phyloP scores from a whole-genome alignment of 148 eudicot genomes.

The Rhododendron mucronatum region DNA sequence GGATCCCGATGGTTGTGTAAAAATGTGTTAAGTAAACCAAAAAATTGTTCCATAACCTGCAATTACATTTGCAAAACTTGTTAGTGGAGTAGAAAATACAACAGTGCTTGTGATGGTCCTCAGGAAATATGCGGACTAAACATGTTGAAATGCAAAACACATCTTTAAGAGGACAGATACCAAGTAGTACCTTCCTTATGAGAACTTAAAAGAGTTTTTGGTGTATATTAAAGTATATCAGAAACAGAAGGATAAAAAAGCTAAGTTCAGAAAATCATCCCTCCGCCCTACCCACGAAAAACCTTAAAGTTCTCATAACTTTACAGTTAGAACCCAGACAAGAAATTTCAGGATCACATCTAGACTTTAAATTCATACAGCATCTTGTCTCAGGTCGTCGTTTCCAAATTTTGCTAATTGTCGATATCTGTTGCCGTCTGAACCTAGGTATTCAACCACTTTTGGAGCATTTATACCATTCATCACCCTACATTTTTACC shows the following conservation, averaged over 20 bases:
- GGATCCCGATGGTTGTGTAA: slow-evolving; percentile 86
- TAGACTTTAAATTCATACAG: slow-evolving; percentile 50
- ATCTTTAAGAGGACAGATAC: neutral
- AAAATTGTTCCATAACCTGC: slow-evolving; percentile 99
- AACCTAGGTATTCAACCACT: slow-evolving; percentile 88
- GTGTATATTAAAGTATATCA: neutral
- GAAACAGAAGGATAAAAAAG: neutral
- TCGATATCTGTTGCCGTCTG: slow-evolving; percentile 84
- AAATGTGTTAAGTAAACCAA: slow-evolving; percentile 88
- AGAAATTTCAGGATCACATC: slow-evolving; percentile 2
- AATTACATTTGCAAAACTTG: neutral
- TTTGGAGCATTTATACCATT: slow-evolving; percentile 99
- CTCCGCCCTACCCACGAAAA: neutral
- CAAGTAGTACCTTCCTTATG: neutral
- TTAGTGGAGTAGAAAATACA: neutral
- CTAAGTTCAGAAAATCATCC: neutral
- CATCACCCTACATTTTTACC: slow-evolving; percentile 63
- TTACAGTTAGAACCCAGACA: neutral
- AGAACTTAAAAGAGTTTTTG: neutral
- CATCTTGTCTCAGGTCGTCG: slow-evolving; percentile 98
- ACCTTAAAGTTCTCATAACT: neutral
- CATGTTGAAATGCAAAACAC: neutral
- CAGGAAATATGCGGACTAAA: neutral
- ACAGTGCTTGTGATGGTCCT: neutral
- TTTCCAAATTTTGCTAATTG: slow-evolving; percentile 99